phyloP scores from a whole-genome alignment of 345 rosid genomes.

The Eutrema heterophyllum region DNA sequence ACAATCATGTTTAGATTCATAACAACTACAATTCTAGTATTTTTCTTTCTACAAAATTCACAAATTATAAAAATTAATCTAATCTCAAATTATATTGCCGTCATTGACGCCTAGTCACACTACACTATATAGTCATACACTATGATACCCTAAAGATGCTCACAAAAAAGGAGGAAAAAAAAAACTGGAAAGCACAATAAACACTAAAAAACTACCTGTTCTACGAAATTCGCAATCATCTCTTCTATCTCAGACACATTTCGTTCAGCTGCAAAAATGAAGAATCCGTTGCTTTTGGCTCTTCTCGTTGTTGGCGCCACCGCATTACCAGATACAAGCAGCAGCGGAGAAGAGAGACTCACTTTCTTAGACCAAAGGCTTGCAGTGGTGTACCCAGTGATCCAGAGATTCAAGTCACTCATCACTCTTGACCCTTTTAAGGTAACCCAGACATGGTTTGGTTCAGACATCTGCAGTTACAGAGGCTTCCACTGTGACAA shows the following conservation, averaged over 20 bases:
- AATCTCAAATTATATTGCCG: background rate
- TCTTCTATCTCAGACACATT: background rate
- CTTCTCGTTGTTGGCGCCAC: background rate
- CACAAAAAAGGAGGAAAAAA: background rate
- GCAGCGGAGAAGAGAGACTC: constrained; percentile 16
- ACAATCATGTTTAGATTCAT: too few relatives aligned
- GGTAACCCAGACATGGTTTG: constrained; percentile 67
- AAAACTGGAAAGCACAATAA: background rate
- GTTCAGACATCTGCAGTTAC: constrained; percentile 71
- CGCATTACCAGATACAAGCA: background rate
- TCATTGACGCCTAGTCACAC: background rate
- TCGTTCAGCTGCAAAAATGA: constrained; percentile 5
- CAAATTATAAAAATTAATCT: too few relatives aligned
- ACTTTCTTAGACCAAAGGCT: constrained; percentile 63
- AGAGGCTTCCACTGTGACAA: constrained; percentile 75
- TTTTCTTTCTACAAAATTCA: too few relatives aligned
- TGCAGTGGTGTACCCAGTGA: constrained; percentile 59
- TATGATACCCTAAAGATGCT: background rate
- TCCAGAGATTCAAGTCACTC: constrained; percentile 68
- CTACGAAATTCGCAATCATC: background rate
- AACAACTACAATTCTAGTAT: too few relatives aligned
- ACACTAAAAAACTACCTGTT: background rate
- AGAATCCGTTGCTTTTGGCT: background rate
- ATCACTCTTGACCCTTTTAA: constrained; percentile 67
- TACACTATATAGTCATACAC: background rate